These are phyloP conservation scores for Colletotrichum liriopes DNA, from an alignment of 2,329 filamentous ascomycete genomes.

Conservation along the genomic window DNA sequence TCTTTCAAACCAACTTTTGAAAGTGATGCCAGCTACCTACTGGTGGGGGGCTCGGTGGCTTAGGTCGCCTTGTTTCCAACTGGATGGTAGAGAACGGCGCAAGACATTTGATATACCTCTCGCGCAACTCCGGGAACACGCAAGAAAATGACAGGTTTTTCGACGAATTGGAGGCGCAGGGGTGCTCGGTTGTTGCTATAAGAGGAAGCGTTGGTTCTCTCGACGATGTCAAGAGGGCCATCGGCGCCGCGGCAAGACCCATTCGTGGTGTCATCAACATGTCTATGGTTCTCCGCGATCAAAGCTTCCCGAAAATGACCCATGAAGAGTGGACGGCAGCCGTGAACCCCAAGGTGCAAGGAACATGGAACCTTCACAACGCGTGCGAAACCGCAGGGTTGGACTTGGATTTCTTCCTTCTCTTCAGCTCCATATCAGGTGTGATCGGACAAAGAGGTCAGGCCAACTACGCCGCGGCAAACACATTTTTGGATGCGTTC, in stretches of 20 bases:
- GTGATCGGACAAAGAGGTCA: conserved; percentile 54
- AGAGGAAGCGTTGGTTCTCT: conserved; percentile 18
- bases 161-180: conserved; percentile 9
- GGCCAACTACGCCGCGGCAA: conserved; percentile 58
- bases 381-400: conserved; percentile 43
- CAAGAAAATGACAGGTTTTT: background rate
- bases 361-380: conserved; percentile 56
- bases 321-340: conserved; percentile 49
- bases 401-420: conserved; percentile 50
- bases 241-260: conserved; percentile 45
- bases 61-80: conserved; percentile 45
- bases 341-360: conserved; percentile 51
- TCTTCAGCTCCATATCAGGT: conserved; percentile 49
- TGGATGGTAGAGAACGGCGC: conserved; percentile 48
- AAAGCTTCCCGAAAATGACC: conserved; percentile 51
- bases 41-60: conserved; percentile 48
- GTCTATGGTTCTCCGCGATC: conserved; percentile 53
- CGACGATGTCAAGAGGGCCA: conserved; percentile 48
- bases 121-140: conserved; percentile 25
- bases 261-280: conserved; percentile 59
- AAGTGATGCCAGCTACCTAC: conserved; percentile 42
- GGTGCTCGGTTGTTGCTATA: background rate
- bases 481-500: conserved; percentile 58
- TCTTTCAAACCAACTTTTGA: conserved; percentile 21
- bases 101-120: conserved; percentile 36